phyloP scores from a whole-genome alignment of 768 basidiomycete species.

The Boletus sp. region DNA sequence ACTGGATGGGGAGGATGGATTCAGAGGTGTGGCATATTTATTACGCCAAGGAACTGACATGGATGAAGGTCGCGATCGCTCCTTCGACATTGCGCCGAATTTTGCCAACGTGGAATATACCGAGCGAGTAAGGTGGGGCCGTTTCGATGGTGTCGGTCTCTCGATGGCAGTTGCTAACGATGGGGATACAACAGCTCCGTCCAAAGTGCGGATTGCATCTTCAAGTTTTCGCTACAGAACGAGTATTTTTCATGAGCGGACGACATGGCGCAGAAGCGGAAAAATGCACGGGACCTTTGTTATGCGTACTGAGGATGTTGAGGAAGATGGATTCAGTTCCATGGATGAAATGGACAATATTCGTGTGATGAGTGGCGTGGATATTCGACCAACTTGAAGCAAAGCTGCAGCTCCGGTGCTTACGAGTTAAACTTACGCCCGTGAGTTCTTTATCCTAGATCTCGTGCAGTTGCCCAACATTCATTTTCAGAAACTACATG shows the following conservation, averaged over 20 bases:
- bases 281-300: slow-evolving; percentile 41
- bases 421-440: too few species aligned
- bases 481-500: too few species aligned
- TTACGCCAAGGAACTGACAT: slow-evolving; percentile 12
- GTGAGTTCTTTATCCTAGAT: too few species aligned
- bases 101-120: slow-evolving; percentile 78
- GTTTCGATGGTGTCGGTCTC: slow-evolving; percentile 45
- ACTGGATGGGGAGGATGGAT: background rate
- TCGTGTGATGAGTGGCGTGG: background rate
- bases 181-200: slow-evolving; percentile 53
- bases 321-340: slow-evolving; percentile 13
- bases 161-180: slow-evolving; percentile 29
- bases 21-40: slow-evolving; percentile 1
- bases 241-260: background rate
- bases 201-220: slow-evolving; percentile 72
- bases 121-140: slow-evolving; percentile 54
- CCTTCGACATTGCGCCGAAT: slow-evolving; percentile 64
- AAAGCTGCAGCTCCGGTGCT: too few species aligned
- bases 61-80: slow-evolving; percentile 34
- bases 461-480: too few species aligned
- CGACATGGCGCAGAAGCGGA: background rate
- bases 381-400: background rate
- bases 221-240: slow-evolving; percentile 68
- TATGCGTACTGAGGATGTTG: slow-evolving; percentile 28
- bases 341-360: background rate